Percentiles rank a stretch among this genome's conserved stretches.
phyloP scores from a whole-genome alignment of 257 asterid genomes.

The Ilex aquifolium region DNA sequence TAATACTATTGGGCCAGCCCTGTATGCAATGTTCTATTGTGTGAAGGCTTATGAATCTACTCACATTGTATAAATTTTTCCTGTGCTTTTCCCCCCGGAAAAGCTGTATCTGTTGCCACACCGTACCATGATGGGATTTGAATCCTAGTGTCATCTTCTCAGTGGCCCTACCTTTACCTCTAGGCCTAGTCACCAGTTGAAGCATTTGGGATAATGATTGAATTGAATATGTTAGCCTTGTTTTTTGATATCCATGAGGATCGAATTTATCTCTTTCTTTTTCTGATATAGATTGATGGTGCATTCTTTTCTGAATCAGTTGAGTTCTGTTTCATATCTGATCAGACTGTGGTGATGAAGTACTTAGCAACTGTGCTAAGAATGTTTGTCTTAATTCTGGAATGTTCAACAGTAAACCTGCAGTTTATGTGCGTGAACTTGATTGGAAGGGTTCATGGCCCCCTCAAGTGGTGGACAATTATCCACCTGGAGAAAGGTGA shows the following conservation, averaged over 20 bases:
- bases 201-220: too few species aligned
- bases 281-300: background rate
- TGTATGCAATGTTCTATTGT: too few species aligned
- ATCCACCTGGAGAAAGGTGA: slow-evolving; percentile 42
- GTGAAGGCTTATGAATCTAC: too few species aligned
- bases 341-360: slow-evolving; percentile 66
- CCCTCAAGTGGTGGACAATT: slow-evolving; percentile 35
- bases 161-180: too few species aligned
- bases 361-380: slow-evolving; percentile 67
- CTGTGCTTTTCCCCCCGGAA: too few species aligned
- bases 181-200: too few species aligned
- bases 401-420: slow-evolving; percentile 34
- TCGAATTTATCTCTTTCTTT: background rate
- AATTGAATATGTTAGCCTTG: too few species aligned
- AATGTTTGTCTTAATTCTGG: slow-evolving; percentile 59
- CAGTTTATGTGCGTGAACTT: slow-evolving; percentile 77
- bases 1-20: too few species aligned
- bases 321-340: slow-evolving; percentile 11
- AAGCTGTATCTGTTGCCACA: too few species aligned
- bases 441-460: slow-evolving; percentile 80
- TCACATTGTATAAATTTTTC: too few species aligned
- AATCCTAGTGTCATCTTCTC: too few species aligned
- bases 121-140: too few species aligned
- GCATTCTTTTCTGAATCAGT: background rate
- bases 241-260: background rate